A percentile compares a stretch with the other conserved stretches of the same genome.
Conservation (phyloP, 139 green algal genomes). For the Chlamydomonas incerta region DNA sequence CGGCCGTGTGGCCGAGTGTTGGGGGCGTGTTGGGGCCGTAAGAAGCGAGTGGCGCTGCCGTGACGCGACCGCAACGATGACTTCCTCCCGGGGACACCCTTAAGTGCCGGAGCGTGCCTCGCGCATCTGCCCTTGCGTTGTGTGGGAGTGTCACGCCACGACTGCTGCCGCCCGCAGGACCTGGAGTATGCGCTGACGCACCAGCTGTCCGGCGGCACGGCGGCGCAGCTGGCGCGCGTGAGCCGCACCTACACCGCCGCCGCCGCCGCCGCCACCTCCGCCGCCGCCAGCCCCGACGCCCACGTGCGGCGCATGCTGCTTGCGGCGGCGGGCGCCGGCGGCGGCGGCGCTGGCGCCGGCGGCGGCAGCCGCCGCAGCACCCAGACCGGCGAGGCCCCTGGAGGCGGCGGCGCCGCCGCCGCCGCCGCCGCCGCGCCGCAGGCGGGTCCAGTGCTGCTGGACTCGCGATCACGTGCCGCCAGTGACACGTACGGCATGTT, state of each 20-base stretch:
- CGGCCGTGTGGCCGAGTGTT: too few relatives aligned
- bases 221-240: not conserved
- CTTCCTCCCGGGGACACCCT: too few relatives aligned
- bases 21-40: too few relatives aligned
- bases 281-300: conserved; percentile 24
- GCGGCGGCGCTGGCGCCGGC: not conserved
- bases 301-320: not conserved
- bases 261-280: conserved; percentile 4
- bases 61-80: too few relatives aligned
- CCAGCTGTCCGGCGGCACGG: conserved; percentile 9
- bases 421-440: not conserved
- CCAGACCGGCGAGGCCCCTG: not conserved
- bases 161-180: not conserved
- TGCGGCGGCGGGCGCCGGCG: not conserved
- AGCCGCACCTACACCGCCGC: conserved; percentile 24
- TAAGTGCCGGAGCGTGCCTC: too few relatives aligned
- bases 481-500: too few relatives aligned
- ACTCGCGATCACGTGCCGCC: too few relatives aligned
- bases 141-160: too few relatives aligned
- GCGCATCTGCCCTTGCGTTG: too few relatives aligned
- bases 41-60: too few relatives aligned
- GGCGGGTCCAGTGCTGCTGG: not conserved
- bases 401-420: not conserved
- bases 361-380: not conserved
- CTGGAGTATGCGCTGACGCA: conserved; percentile 20